Evolutionary conservation across 345 rosid species (phyloP), one percentile per base, ranked within the genome.

Genomic region (Psidium guajava): DNA sequence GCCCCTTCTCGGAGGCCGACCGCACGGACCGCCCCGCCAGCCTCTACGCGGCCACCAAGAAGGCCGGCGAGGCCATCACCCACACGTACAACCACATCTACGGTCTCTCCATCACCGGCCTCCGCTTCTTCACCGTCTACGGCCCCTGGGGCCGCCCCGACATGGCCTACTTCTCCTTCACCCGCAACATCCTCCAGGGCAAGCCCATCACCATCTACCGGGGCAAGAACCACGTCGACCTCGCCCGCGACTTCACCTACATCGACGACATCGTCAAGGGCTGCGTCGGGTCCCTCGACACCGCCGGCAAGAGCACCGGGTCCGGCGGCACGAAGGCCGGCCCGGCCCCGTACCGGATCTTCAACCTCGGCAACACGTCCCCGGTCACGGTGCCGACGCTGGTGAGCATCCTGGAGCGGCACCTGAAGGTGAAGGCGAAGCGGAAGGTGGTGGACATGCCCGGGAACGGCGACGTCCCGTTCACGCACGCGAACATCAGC

Each of bases 71-170:
- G 84, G 91, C 86, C 85, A 89, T 89, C 44, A 87, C 89, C 28
- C 91, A 89, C 89, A 84, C 88, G n/a, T 89, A 89, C 84, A 89
- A 89, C 88, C 89, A 89, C 89, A 89, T 89, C 73, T 87, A 89
- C 84, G 91, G 91, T 6, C 84, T 89, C 18, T 89, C 91, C 51
- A 83, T 89, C 82, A 89, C 91, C 82, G 91, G 88, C 52, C 83
- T 89, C 86, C 84, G 91, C 42, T 89, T 89, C 86, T 89, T 89
- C 83, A 89, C 91, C 54, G 89, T 89, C 25, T 89, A 89, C 87
- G 89, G 91, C 12, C 91, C 91, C 24, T 89, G 91, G 91, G 91
- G 91, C 21, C 59, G 91, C 10, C 89, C 91, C 56, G 91, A 89
- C 85, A 89, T 89, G 91, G 91, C 91, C 54, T 89, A 89, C 83